Evolutionary conservation across 208 protist species (phyloP).

Genomic region (Leishmania lainsoni): DNA sequence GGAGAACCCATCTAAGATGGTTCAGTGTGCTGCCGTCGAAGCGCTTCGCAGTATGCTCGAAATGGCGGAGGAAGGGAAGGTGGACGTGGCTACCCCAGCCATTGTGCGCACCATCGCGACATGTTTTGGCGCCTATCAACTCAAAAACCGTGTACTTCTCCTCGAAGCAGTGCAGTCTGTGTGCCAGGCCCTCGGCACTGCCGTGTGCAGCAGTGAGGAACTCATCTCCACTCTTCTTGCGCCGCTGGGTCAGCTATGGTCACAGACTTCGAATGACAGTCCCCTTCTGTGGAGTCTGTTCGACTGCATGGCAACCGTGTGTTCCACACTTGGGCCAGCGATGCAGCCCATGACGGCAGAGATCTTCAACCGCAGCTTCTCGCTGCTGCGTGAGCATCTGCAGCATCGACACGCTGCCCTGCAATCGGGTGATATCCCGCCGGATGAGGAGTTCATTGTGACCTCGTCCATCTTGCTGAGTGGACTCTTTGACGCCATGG

Average conservation of each 20-base stretch:
- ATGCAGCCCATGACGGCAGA: slow-evolving; percentile 73
- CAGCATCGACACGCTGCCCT: slow-evolving; percentile 42
- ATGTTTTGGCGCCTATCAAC: slow-evolving; percentile 81
- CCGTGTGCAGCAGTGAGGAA: slow-evolving; percentile 44
- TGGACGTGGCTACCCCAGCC: slow-evolving; percentile 30
- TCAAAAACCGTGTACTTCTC: slow-evolving; percentile 88
- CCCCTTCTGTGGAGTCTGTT: slow-evolving; percentile 82
- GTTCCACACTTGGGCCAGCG: slow-evolving; percentile 55
- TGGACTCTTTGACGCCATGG: slow-evolving; percentile 82
- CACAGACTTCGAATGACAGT: slow-evolving; percentile 60
- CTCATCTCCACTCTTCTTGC: slow-evolving; percentile 49
- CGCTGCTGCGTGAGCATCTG: slow-evolving; percentile 58
- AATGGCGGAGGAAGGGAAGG: slow-evolving; percentile 53
- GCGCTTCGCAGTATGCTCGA: slow-evolving; percentile 61
- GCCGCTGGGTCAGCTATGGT: slow-evolving; percentile 72
- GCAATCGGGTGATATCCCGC: slow-evolving; percentile 36
- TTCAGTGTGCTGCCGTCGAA: slow-evolving; percentile 72
- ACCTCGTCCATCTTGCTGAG: slow-evolving; percentile 74
- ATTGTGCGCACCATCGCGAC: slow-evolving; percentile 54
- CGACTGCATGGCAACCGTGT: slow-evolving; percentile 78
- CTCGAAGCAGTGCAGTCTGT: slow-evolving; percentile 75
- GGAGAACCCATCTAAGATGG: slow-evolving; percentile 84
- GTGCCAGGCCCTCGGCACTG: slow-evolving; percentile 52
- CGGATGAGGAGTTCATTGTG: slow-evolving; percentile 78
- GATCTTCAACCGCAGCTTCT: slow-evolving; percentile 76